Conservation (phyloP, 306 rosid species). For the Sesbania bispinosa region DNA sequence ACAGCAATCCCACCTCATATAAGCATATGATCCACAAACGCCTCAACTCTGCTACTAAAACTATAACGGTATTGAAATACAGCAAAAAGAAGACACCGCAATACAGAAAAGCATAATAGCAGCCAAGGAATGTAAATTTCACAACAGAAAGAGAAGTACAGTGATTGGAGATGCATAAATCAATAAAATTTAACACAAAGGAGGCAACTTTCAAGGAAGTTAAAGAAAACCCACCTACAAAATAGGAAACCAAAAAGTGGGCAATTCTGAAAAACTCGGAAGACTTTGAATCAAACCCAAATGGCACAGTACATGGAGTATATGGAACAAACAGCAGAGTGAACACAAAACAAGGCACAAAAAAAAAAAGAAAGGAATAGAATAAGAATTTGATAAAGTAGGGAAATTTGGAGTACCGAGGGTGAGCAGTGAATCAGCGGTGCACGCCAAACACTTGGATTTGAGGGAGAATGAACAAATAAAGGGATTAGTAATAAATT, state of each 20-base stretch:
- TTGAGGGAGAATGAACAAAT: constrained; percentile 29
- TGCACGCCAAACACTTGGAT: constrained; percentile 17
- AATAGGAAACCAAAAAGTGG: background rate
- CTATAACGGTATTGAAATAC: background rate
- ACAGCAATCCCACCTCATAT: background rate
- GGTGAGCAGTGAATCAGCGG: constrained; percentile 31
- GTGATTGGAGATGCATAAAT: constrained; percentile 15
- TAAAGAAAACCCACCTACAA: constrained; percentile 26
- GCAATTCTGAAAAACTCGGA: background rate
- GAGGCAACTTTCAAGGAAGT: background rate
- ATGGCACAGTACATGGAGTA: constrained; percentile 18
- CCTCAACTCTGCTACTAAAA: background rate
- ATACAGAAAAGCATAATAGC: background rate
- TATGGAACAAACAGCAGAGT: background rate
- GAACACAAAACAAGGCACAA: background rate
- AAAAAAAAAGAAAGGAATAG: too few relatives aligned
- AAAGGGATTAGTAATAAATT: background rate
- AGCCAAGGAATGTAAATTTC: background rate
- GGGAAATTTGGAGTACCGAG: constrained; percentile 26
- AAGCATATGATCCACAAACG: background rate
- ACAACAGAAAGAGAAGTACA: background rate
- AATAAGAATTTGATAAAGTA: constrained; percentile 10
- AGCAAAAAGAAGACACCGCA: background rate
- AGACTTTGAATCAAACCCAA: constrained; percentile 9
- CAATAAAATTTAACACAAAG: background rate